Conservation (phyloP, 768 basidiomycete genomes). For the Boletus reticuloceps region DNA sequence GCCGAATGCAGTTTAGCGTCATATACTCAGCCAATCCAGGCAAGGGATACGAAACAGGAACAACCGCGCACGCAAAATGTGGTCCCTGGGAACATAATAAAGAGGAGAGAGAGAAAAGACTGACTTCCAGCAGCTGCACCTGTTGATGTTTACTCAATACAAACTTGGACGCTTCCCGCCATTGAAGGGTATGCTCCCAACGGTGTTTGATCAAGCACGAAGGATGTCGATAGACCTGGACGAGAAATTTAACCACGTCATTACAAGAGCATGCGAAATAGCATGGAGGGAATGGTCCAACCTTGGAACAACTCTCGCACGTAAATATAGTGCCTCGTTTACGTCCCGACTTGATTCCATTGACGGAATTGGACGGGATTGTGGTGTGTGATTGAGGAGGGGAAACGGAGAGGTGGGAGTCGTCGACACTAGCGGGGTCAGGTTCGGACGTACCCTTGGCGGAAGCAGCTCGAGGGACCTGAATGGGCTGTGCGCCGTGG, state of each 20-base stretch:
- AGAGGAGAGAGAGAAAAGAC: background rate
- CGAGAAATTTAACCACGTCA: slow-evolving; percentile 4
- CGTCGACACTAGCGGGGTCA: slow-evolving; percentile 15
- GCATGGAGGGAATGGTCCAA: slow-evolving; percentile 23
- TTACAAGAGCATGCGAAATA: slow-evolving; percentile 1
- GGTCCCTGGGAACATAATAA: background rate
- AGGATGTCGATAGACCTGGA: slow-evolving; percentile 84
- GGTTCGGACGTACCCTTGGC: slow-evolving; percentile 3
- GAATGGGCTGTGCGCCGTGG: slow-evolving; percentile 12
- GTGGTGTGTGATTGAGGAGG: slow-evolving; percentile 5
- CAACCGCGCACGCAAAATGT: background rate
- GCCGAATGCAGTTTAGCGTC: slow-evolving; percentile 8
- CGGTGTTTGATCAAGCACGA: slow-evolving; percentile 96
- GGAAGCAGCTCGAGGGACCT: background rate
- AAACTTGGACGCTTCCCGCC: slow-evolving; percentile 90
- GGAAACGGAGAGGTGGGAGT: slow-evolving; percentile 11
- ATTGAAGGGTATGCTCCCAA: slow-evolving; percentile 97
- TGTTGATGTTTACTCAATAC: slow-evolving; percentile 95
- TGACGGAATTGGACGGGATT: slow-evolving; percentile 6
- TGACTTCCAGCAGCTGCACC: slow-evolving; percentile 90
- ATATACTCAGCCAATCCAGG: background rate
- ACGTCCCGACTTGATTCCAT: slow-evolving; percentile 46
- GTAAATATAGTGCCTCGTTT: slow-evolving; percentile 85
- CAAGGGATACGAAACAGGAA: background rate
- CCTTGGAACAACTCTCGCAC: slow-evolving; percentile 96